Percentiles rank a stretch among this genome's conserved stretches.
Conservation (phyloP, 306 rosid genomes). For the Neltuma alba region DNA sequence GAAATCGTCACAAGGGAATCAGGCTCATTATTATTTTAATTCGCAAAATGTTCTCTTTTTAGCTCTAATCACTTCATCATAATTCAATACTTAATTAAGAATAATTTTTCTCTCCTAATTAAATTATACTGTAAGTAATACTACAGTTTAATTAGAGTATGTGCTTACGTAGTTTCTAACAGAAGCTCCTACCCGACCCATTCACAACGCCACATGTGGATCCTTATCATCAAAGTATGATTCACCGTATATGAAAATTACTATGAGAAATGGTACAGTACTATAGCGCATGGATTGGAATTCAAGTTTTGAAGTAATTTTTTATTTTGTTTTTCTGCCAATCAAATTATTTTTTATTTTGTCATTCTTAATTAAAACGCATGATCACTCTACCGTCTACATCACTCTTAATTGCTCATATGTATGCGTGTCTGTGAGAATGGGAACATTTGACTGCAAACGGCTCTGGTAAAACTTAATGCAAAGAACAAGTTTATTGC, state of each 20-base stretch:
- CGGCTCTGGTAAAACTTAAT: neutral
- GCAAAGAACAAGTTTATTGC: neutral
- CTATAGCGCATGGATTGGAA: neutral
- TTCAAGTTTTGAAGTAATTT: neutral
- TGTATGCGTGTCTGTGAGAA: neutral
- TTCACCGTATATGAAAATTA: too few species aligned
- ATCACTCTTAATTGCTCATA: neutral
- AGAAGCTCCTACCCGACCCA: neutral
- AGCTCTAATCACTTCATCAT: too few species aligned
- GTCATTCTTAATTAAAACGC: neutral
- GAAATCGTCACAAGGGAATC: too few species aligned
- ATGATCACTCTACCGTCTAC: neutral
- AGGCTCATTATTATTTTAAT: too few species aligned
- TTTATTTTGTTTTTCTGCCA: neutral
- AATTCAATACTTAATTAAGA: too few species aligned
- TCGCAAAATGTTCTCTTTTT: too few species aligned
- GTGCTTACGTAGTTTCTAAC: neutral
- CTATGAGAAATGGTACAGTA: neutral
- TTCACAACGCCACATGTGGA: neutral
- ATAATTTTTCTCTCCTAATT: too few species aligned
- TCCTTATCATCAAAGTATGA: too few species aligned
- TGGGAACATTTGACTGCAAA: neutral
- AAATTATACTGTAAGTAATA: too few species aligned
- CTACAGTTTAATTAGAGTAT: too few species aligned
- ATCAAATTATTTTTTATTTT: neutral